A percentile compares a stretch with the other conserved stretches of the same genome.
Conservation (phyloP, 108 stramenopile genomes). For the Cyclostephanos tholiformis region DNA sequence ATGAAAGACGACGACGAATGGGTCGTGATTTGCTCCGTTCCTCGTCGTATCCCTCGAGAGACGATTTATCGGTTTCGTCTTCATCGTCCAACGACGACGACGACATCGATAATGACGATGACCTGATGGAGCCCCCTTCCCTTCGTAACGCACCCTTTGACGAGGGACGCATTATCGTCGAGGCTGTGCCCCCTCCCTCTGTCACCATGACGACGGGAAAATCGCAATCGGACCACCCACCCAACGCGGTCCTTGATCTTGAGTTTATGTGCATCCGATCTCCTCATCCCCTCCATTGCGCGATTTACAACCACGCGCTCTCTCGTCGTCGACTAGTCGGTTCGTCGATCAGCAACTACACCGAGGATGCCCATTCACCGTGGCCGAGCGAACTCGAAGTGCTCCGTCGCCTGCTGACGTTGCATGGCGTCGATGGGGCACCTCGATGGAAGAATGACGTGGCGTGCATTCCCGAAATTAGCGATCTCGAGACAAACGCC, state of each 20-base stretch:
- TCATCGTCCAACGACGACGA: neutral
- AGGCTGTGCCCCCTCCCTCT: neutral
- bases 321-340: neutral
- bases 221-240: neutral
- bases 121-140: constrained; percentile 27
- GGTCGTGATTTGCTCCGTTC: neutral
- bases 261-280: constrained; percentile 33
- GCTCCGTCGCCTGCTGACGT: constrained; percentile 19
- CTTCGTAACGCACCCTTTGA: constrained; percentile 34
- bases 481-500: neutral
- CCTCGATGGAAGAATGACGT: constrained; percentile 13
- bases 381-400: neutral
- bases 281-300: constrained; percentile 27
- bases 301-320: constrained; percentile 24
- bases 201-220: neutral
- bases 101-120: constrained; percentile 7
- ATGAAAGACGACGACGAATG: neutral
- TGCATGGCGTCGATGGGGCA: constrained; percentile 7
- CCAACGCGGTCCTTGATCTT: constrained; percentile 5
- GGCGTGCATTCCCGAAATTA: neutral
- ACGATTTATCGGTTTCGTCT: neutral
- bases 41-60: no score
- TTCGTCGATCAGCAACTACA: no score
- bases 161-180: constrained; percentile 7
- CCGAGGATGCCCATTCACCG: neutral